Evolutionary conservation across 2,329 filamentous ascomycete genomes (phyloP).

Genomic region (Cytospora mali): DNA sequence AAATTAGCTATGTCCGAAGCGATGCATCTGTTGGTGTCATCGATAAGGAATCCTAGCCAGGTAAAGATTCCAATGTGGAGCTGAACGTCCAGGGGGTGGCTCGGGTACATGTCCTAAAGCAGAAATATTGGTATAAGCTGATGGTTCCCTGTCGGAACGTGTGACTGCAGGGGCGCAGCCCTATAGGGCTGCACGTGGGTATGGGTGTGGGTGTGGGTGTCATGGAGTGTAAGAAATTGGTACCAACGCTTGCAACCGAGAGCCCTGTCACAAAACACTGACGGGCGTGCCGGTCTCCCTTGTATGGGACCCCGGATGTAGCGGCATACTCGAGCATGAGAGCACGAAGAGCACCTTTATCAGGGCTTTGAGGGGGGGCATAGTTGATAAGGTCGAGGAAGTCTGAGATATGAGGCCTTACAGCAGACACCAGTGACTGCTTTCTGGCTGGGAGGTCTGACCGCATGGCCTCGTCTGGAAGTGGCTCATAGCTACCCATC

Average conservation of each 20-base stretch:
- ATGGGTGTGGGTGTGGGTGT: neutral
- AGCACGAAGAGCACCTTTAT: slow-evolving; percentile 5
- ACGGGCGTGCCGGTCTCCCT: slow-evolving; percentile 12
- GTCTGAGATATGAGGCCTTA: slow-evolving; percentile 13
- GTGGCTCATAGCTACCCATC: neutral
- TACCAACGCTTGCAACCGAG: slow-evolving; percentile 14
- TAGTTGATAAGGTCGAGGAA: slow-evolving; percentile 17
- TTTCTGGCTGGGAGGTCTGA: neutral
- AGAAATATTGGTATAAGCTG: slow-evolving; percentile 8
- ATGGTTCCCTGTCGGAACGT: neutral
- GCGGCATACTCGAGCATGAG: slow-evolving; percentile 16
- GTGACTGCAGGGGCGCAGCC: slow-evolving; percentile 11
- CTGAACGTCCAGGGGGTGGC: slow-evolving; percentile 33
- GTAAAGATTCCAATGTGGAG: slow-evolving; percentile 39
- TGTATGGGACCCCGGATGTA: slow-evolving; percentile 10
- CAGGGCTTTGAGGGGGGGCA: neutral
- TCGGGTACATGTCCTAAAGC: slow-evolving; percentile 29
- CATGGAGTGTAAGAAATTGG: slow-evolving; percentile 14
- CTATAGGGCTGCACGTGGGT: slow-evolving; percentile 20
- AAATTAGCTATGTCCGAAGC: slow-evolving; percentile 32
- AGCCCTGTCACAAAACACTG: slow-evolving; percentile 17
- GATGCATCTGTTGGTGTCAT: slow-evolving; percentile 33
- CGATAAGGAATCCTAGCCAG: slow-evolving; percentile 36
- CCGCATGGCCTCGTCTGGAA: neutral
- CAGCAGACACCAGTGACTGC: neutral